A percentile compares a stretch with the other conserved stretches of the same genome.
These are phyloP conservation scores for Madurella mycetomatis DNA, from an alignment of 2,329 filamentous ascomycete genomes.

Conservation along the genomic window DNA sequence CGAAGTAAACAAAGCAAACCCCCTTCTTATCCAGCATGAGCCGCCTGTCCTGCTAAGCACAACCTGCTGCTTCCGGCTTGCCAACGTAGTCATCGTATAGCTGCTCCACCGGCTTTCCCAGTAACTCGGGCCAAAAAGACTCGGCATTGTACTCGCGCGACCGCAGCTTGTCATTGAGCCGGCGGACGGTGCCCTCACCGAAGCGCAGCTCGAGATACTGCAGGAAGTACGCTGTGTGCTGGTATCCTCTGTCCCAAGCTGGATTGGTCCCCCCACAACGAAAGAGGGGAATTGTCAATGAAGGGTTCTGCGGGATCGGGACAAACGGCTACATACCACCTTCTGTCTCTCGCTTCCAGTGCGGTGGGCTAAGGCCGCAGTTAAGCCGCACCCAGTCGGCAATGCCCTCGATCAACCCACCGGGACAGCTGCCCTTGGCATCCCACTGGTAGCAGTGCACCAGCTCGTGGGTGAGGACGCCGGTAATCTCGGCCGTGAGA, in stretches of 20 bases:
- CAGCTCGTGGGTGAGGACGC: constrained; percentile 86
- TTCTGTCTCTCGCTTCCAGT: constrained; percentile 64
- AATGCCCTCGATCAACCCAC: constrained; percentile 83
- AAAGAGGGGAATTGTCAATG: not conserved
- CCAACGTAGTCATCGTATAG: constrained; percentile 71
- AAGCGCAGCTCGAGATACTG: constrained; percentile 73
- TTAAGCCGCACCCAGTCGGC: constrained; percentile 88
- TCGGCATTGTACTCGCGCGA: constrained; percentile 60
- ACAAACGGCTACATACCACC: constrained; percentile 15
- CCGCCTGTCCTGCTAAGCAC: not conserved
- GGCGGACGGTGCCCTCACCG: constrained; percentile 54
- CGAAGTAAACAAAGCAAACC: no score
- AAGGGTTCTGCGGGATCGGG: not conserved
- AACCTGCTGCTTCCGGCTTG: not conserved
- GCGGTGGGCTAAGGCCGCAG: constrained; percentile 68
- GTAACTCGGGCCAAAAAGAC: constrained; percentile 62
- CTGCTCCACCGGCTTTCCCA: constrained; percentile 60
- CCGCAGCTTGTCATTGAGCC: constrained; percentile 64
- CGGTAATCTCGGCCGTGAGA: constrained; percentile 61
- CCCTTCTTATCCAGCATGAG: no score
- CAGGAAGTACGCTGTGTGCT: constrained; percentile 86
- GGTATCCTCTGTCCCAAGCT: constrained; percentile 85
- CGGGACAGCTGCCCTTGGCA: constrained; percentile 56
- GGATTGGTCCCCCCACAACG: not conserved
- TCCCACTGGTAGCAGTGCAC: constrained; percentile 93